Conservation (phyloP, 2,329 filamentous ascomycete genomes). For the Mariannaea elegans region DNA sequence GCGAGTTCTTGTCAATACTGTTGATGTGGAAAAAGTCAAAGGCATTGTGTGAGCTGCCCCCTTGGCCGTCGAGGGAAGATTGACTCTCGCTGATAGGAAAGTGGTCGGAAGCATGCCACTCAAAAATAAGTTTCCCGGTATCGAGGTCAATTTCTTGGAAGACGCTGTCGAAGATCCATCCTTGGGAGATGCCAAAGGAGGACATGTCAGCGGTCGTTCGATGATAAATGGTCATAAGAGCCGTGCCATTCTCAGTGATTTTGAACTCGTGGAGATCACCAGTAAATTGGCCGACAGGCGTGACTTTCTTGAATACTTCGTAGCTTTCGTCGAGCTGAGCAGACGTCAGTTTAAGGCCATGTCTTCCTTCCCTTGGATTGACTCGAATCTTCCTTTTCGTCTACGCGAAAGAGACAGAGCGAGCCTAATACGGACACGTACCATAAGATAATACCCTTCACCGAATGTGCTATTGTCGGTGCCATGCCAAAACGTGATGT, state of each 20-base stretch:
- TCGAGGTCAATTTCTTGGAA: slow-evolving; percentile 60
- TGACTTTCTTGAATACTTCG: slow-evolving; percentile 38
- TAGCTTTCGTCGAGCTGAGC: slow-evolving; percentile 44
- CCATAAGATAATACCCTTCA: slow-evolving; percentile 57
- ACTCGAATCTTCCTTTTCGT: no score
- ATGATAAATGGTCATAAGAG: slow-evolving; percentile 51
- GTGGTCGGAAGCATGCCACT: slow-evolving; percentile 51
- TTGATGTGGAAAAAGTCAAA: slow-evolving; percentile 69
- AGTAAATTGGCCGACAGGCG: slow-evolving; percentile 31
- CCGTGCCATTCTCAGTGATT: slow-evolving; percentile 51
- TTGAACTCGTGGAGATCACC: slow-evolving; percentile 50
- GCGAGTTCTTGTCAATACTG: slow-evolving; percentile 59
- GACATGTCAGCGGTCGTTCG: slow-evolving; percentile 36
- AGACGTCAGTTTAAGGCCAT: background rate
- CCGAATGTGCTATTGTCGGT: slow-evolving; percentile 57
- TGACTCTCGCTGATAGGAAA: slow-evolving; percentile 33
- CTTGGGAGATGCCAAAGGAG: slow-evolving; percentile 32
- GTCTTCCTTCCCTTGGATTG: background rate
- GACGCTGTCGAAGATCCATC: slow-evolving; percentile 46
- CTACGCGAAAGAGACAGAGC: background rate
- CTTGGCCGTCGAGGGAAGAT: slow-evolving; percentile 28
- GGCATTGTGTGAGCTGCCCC: slow-evolving; percentile 37
- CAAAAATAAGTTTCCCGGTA: slow-evolving; percentile 57
- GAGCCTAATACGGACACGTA: slow-evolving; percentile 27
- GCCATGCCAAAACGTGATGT: slow-evolving; percentile 45